Conservation (phyloP, 441 rosid genomes). For the Rhodomyrtus psidioides region DNA sequence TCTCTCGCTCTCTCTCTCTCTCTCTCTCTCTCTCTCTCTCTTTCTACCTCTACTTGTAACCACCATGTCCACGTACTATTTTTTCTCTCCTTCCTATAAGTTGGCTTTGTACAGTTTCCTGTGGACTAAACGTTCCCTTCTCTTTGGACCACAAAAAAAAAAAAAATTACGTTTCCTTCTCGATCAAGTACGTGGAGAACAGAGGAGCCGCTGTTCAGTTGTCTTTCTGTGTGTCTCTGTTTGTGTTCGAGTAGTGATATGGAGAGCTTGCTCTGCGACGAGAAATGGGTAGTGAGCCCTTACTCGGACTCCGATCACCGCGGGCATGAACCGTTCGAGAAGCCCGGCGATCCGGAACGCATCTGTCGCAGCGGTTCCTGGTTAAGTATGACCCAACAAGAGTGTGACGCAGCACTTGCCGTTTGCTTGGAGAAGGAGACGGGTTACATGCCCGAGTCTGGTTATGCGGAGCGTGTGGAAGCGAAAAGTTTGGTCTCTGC, state of each 20-base stretch:
- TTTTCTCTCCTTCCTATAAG: not conserved
- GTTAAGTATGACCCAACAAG: slow-evolving; percentile 27
- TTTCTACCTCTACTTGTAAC: not conserved
- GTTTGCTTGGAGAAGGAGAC: slow-evolving; percentile 42
- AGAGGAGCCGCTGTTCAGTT: not conserved
- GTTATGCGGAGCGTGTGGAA: slow-evolving; percentile 24
- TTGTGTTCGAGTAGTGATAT: not conserved
- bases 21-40: not conserved
- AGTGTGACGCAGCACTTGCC: slow-evolving; percentile 23
- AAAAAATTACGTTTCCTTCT: not conserved
- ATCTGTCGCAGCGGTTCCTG: not conserved
- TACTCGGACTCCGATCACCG: not conserved
- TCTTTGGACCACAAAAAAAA: too few species aligned
- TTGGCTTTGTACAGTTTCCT: not conserved
- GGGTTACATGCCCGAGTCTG: slow-evolving; percentile 33
- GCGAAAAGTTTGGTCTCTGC: slow-evolving; percentile 21
- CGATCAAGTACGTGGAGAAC: not conserved
- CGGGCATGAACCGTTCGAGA: not conserved
- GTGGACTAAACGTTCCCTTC: not conserved
- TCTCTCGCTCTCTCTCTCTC: not conserved
- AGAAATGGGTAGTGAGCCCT: slow-evolving; percentile 47
- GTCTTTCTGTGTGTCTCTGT: not conserved
- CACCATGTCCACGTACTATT: not conserved
- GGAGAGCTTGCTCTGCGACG: slow-evolving; percentile 76
- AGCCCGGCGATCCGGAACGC: not conserved